Evolutionary conservation across 495 filamentous ascomycete species (phyloP), one percentile per base, ranked within the genome.

Genomic region (Aspergillus affinis): DNA sequence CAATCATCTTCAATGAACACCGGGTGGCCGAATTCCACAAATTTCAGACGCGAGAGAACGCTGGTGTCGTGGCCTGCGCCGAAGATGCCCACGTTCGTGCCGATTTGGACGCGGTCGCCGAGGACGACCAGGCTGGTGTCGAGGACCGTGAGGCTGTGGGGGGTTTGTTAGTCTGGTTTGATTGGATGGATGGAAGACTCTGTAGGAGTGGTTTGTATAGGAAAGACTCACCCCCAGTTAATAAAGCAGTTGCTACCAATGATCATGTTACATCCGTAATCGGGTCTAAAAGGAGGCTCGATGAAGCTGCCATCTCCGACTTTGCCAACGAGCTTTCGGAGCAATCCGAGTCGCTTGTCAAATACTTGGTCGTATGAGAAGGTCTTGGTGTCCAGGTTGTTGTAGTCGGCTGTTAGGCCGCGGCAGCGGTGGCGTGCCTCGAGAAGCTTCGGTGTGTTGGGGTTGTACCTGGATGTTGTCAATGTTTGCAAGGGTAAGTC

Each of bases 1-100:
- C 90, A 93, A 66, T 96, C 91, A 60, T 93, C 88, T 0, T 84
- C 91, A 49, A 96, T 85, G 10, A 72, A 78, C 49, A 96, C 88
- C 5, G 88, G 85, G 59, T 82, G 84, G 3, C 90, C 90, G 30
- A 79, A 72, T 69, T 96, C 91, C 0, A 91, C 87, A 0, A 89
- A 90, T 49, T 82, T 76, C 4, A 82, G 84, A 0, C 91, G 90
- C 56, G 90, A 88, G 7, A 90, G 80, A 4, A 90, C 68, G 9
- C 75, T 76, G 0, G 88, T 88, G 58, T 92, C 87, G 66, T 96
- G 91, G 0, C 82, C 84, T 0, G 81, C 90, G 10, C 79, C 77
- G 68, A 80, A 88, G 62, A 95, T 85, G 47, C 75, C 67, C 26
- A 91, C 88, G 60, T 88, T 88, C 0, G 91, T 87, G 0, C 88